Percentiles rank a stretch among this genome's conserved stretches.
Conservation (phyloP, 768 basidiomycete genomes). For the Lentinus brumalis region DNA sequence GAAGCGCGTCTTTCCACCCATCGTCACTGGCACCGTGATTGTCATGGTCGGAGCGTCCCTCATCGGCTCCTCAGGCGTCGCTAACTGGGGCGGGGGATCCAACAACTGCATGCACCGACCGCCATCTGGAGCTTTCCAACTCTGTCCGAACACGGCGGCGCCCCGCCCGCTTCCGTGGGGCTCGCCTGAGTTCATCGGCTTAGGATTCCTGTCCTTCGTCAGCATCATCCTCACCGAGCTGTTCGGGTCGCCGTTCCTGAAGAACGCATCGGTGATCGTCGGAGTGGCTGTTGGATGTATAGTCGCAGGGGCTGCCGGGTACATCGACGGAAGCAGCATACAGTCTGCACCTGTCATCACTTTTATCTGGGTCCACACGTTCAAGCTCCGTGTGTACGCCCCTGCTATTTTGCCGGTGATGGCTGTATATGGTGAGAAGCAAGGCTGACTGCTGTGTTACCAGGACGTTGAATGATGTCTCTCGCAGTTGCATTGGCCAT, state of each 20-base stretch:
- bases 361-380: conserved; percentile 81
- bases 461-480: neutral
- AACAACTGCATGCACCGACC: conserved; percentile 69
- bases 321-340: conserved; percentile 70
- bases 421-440: conserved; percentile 53
- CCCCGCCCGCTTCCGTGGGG: conserved; percentile 80
- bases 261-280: conserved; percentile 77
- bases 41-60: conserved; percentile 80
- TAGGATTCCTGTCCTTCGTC: conserved; percentile 83
- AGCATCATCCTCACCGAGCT: conserved; percentile 78
- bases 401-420: conserved; percentile 67
- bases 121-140: conserved; percentile 60
- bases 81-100: conserved; percentile 85
- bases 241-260: conserved; percentile 84
- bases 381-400: conserved; percentile 75
- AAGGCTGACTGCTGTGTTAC: neutral
- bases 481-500: conserved; percentile 67
- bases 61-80: conserved; percentile 71
- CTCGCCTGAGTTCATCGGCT: conserved; percentile 79
- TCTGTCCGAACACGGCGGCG: conserved; percentile 73
- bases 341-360: conserved; percentile 74
- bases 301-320: conserved; percentile 77
- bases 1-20: conserved; percentile 73
- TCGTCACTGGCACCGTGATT: conserved; percentile 82
- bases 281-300: conserved; percentile 79